Evolutionary conservation across 1,284 basidiomycete species (phyloP), one percentile per base, ranked within the genome.

Genomic region (Flammula alnicola): DNA sequence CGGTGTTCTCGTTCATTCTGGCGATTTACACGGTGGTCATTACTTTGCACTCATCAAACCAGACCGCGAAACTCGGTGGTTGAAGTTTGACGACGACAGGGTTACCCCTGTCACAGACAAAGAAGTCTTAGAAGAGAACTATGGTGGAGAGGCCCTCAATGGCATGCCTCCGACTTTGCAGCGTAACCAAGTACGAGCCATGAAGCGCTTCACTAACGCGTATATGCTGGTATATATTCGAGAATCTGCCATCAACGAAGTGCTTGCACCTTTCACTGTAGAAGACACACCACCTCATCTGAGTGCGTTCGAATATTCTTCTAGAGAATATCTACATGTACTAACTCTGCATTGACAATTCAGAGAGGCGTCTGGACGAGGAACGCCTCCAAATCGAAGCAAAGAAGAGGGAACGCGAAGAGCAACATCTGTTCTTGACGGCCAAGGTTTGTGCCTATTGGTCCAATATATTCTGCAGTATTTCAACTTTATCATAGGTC

Each of bases 151-250:
- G 72, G 79, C 90, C 35, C 67, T 91, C 51, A 93, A 93, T 59
- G 90, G 91, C 1, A 64, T 88, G 19, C 82, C 86, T 1, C 80
- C 84, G 0, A 79, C 86, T 2, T 75, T 89, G 57, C 93, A 94
- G 69, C 86, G 93, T 44, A 93, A 92, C 58, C 89, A 95, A 69
- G 91, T 95, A 7, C 84, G 96, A 26, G 88, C 95, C 10, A 90
- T 98, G 82, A 99, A 99, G 75, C 89, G 97, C 47, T 98, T 99
- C 73, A 99, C 96, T 22, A 99, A 99, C 70, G 97, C 97, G 31
- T 99, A 99, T 78, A 99, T 99, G 97, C 78, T 99, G 78, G 97
- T 99, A 31, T 99, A 99, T 71, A 86, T 99, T n/a, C 87, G 95
- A 47, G 95, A 98, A 69, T 78, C 77, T 9, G 86, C 84, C 26